Base-by-base conservation (phyloP, 345 rosid genomes). In the Salix koriyanagi region DNA sequence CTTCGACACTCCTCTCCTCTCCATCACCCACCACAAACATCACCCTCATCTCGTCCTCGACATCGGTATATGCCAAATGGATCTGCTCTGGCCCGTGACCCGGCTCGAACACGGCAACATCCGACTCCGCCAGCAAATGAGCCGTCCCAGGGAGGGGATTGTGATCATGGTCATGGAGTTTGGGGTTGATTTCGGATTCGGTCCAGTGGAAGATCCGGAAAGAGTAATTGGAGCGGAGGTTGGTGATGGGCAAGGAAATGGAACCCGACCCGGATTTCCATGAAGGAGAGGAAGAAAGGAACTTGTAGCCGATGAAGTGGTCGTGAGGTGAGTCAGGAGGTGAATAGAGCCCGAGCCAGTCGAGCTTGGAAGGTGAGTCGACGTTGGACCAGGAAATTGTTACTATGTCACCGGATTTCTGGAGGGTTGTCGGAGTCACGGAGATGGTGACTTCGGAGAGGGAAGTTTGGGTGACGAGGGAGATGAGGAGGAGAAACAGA, bases 151-250 rank as follows among this genome's bases (percentile, higher is more conserved):
- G 98, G 18, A 94, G 79, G 15, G 97, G 98, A 75, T 92, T 92
- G 32, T 87, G 92, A 65, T 94, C 99, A 60, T 94, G 94, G 79
- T 92, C 97, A 2, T 72, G 80, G 36, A 67, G 84, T 23, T 84
- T 87, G 5, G 84, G 88, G 78, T 94, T 83, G 79, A 94, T 76
- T 81, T 91, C 94, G 44, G 89, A 79, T 73, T 87, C 86, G 23
- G 88, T 79, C 99, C 97, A 95, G 1, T 76, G 92, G 86, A 95
- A 95, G 90, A 95, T 89, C 81, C 99, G 91, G 87, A 95, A 95
- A 48, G 99, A 60, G 90, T 91, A 92, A 69, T 88, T 78, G 73
- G 92, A 86, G 44, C 97, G 89, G 87, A 91, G 90, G 77, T 87
- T 88, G 83, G 90, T 87, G 39, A 95, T 41, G 19, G 96, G 93